Percentiles rank a stretch among this genome's conserved stretches.
Evolutionary conservation across 371 early-diverging fungal species (phyloP).

Genomic region (Sporodiniella umbellata): DNA sequence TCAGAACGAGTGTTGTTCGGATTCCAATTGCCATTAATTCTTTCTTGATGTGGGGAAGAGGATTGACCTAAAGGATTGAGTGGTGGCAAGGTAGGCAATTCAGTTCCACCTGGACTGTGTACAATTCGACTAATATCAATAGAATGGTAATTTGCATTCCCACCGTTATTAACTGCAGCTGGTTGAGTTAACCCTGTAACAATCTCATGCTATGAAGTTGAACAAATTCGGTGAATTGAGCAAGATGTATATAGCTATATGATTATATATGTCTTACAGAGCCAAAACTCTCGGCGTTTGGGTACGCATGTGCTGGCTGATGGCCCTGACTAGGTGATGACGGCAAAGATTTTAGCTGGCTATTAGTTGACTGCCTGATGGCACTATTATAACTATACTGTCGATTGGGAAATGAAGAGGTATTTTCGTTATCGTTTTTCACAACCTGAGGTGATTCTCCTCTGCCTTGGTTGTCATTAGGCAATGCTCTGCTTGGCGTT

Average conservation of each 20-base stretch:
- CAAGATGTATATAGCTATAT: no score
- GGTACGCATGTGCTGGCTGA: slow-evolving; percentile 3
- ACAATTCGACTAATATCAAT: background rate
- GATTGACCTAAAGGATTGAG: slow-evolving; percentile 8
- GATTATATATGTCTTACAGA: slow-evolving; percentile 6
- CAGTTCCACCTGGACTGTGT: background rate
- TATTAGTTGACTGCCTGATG: slow-evolving; percentile 1
- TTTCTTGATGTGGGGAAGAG: background rate
- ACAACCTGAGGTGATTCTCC: background rate
- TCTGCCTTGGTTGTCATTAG: background rate
- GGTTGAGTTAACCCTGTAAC: slow-evolving; percentile 7
- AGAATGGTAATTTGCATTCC: background rate
- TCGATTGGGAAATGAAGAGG: background rate
- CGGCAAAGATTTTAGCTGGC: background rate
- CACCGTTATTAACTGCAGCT: background rate
- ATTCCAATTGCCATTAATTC: background rate
- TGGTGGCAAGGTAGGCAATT: slow-evolving; percentile 20
- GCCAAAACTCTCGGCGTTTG: slow-evolving; percentile 2
- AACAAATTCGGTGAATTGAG: no score
- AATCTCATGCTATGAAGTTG: slow-evolving; percentile 4
- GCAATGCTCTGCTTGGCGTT: background rate
- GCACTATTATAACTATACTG: background rate
- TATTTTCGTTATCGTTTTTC: background rate
- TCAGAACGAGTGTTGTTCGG: background rate
- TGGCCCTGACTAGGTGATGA: background rate